Evolutionary conservation across 1,284 basidiomycete species (phyloP).

Genomic region (Xanthoconium separans): DNA sequence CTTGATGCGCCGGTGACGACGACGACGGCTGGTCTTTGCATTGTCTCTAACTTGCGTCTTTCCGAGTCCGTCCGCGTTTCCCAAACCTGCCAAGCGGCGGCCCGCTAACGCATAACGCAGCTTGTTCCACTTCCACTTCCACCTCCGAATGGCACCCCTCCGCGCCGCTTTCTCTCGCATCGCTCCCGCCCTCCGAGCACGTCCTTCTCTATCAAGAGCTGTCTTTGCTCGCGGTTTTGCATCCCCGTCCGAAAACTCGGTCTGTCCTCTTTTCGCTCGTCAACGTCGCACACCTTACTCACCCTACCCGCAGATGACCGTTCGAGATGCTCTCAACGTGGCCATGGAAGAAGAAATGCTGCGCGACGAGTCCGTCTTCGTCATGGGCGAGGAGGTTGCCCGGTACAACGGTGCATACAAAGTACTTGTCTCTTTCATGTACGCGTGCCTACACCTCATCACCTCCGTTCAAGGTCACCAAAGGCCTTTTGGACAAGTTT

Average conservation of each 20-base stretch:
- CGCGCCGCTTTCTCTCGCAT: constrained; percentile 66
- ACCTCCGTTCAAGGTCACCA: constrained; percentile 70
- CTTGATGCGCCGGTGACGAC: constrained; percentile 78
- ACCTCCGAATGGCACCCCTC: constrained; percentile 54
- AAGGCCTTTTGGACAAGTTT: constrained; percentile 98
- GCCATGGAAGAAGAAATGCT: constrained; percentile 99
- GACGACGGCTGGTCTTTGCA: constrained; percentile 52
- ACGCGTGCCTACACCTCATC: constrained; percentile 7
- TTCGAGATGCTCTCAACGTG: constrained; percentile 95
- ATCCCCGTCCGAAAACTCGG: constrained; percentile 59
- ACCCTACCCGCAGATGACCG: constrained; percentile 75
- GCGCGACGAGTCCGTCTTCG: constrained; percentile 92
- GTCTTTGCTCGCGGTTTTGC: constrained; percentile 60
- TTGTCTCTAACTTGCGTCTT: constrained; percentile 11
- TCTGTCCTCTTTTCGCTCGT: constrained; percentile 31
- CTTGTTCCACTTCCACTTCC: constrained; percentile 23
- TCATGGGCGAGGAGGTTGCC: constrained; percentile 98
- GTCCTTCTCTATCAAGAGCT: constrained; percentile 40
- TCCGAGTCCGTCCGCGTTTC: constrained; percentile 29
- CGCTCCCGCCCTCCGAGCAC: constrained; percentile 53
- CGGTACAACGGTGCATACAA: constrained; percentile 99
- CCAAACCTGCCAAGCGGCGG: constrained; percentile 25
- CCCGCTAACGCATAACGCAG: not conserved
- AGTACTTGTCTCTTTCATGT: constrained; percentile 43
- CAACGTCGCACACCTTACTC: constrained; percentile 9